Evolutionary conservation across 768 basidiomycete species (phyloP).

Genomic region (Podaxis sp.): DNA sequence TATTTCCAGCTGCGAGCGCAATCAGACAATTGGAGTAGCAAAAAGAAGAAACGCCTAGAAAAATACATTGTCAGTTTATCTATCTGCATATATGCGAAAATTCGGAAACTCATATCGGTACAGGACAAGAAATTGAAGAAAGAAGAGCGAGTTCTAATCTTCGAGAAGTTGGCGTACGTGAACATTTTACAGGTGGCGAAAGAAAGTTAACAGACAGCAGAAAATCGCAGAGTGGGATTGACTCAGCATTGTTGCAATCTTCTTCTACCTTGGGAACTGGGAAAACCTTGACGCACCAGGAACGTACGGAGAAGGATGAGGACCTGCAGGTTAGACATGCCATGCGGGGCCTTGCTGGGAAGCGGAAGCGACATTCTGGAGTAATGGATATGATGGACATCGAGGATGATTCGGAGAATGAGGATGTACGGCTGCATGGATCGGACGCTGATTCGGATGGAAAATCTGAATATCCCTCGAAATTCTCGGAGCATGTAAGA

Average conservation of each 20-base stretch:
- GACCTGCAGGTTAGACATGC: constrained; percentile 55
- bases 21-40: constrained; percentile 72
- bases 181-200: not conserved
- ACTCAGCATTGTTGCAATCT: constrained; percentile 63
- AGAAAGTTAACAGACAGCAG: constrained; percentile 5
- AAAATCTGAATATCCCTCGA: constrained; percentile 12
- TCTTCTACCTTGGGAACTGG: constrained; percentile 86
- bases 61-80: constrained; percentile 76
- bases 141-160: constrained; percentile 74
- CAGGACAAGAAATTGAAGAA: constrained; percentile 93
- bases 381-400: constrained; percentile 36
- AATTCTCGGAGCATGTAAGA: constrained; percentile 2
- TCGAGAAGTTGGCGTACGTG: constrained; percentile 81
- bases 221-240: constrained; percentile 25
- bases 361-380: constrained; percentile 46
- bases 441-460: constrained; percentile 5
- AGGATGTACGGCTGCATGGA: constrained; percentile 25
- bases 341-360: constrained; percentile 45
- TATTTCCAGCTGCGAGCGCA: constrained; percentile 41
- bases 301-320: constrained; percentile 56
- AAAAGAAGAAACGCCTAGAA: constrained; percentile 88
- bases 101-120: constrained; percentile 8
- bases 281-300: constrained; percentile 55
- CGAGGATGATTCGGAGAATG: constrained; percentile 25
- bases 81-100: not conserved